Conservation (phyloP, 176 grass and related monocot genomes). For the Aechmea fasciata region DNA sequence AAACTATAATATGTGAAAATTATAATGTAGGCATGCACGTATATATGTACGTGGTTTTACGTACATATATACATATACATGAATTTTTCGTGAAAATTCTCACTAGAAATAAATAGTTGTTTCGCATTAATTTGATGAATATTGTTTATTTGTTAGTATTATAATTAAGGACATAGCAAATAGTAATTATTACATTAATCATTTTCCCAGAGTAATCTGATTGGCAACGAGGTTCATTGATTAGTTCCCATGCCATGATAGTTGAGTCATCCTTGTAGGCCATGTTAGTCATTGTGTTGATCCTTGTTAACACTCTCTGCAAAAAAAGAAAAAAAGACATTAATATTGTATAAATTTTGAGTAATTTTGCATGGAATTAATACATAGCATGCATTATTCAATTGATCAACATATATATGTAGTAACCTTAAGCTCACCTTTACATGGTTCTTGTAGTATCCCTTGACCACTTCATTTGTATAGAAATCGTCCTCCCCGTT, state of each 20-base stretch:
- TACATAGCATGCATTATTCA: background rate
- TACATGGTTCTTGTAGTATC: constrained; percentile 49
- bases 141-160: no score
- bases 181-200: constrained; percentile 22
- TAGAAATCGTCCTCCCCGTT: constrained; percentile 36
- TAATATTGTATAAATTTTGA: background rate
- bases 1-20: no score
- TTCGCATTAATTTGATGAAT: no score
- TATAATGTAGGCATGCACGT: no score
- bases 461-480: constrained; percentile 34
- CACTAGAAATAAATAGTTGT: no score
- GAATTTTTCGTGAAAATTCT: no score
- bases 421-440: constrained; percentile 11
- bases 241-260: constrained; percentile 51
- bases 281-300: constrained; percentile 32
- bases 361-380: background rate
- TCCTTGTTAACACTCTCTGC: constrained; percentile 35
- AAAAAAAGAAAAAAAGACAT: background rate
- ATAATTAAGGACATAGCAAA: no score
- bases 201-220: constrained; percentile 37
- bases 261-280: constrained; percentile 42
- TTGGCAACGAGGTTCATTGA: constrained; percentile 51
- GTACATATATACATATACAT: background rate
- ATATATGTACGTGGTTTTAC: no score
- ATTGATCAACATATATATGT: background rate